phyloP scores from a whole-genome alignment of 805 yeast genomes.

The Suhomyces emberorum region DNA sequence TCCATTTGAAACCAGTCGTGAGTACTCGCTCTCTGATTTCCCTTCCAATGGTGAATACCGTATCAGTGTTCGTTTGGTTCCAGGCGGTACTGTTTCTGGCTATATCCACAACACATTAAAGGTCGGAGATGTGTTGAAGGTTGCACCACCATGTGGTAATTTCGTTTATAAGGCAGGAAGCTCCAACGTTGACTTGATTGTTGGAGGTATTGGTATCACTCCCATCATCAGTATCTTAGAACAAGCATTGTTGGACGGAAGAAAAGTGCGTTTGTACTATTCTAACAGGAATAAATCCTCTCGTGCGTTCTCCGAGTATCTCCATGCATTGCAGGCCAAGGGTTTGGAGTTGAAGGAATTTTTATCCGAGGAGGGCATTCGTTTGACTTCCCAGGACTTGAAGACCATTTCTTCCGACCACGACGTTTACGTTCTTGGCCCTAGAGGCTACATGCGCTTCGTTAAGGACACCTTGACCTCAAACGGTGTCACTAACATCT shows the following conservation, averaged over 20 bases:
- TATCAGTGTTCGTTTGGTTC: constrained; percentile 53
- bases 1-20: constrained; percentile 47
- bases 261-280: constrained; percentile 30
- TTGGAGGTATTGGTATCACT: constrained; percentile 69
- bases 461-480: constrained; percentile 20
- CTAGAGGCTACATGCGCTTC: constrained; percentile 28
- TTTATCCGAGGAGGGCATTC: constrained; percentile 11
- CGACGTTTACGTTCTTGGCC: constrained; percentile 35
- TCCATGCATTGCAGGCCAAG: constrained; percentile 13
- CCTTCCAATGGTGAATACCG: constrained; percentile 41
- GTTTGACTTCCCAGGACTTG: constrained; percentile 14
- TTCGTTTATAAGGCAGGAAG: constrained; percentile 33
- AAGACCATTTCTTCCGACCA: constrained; percentile 14
- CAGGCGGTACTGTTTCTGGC: constrained; percentile 49
- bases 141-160: constrained; percentile 61
- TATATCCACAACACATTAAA: constrained; percentile 46
- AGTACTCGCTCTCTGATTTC: constrained; percentile 53
- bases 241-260: constrained; percentile 28
- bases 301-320: constrained; percentile 24
- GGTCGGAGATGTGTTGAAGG: constrained; percentile 46
- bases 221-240: constrained; percentile 57
- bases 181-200: constrained; percentile 36
- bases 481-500: constrained; percentile 15
- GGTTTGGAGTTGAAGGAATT: constrained; percentile 20
- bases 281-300: constrained; percentile 23